These are phyloP conservation scores for Yarrowia sp. DNA, from an alignment of 805 yeast genomes.

Conservation along the genomic window DNA sequence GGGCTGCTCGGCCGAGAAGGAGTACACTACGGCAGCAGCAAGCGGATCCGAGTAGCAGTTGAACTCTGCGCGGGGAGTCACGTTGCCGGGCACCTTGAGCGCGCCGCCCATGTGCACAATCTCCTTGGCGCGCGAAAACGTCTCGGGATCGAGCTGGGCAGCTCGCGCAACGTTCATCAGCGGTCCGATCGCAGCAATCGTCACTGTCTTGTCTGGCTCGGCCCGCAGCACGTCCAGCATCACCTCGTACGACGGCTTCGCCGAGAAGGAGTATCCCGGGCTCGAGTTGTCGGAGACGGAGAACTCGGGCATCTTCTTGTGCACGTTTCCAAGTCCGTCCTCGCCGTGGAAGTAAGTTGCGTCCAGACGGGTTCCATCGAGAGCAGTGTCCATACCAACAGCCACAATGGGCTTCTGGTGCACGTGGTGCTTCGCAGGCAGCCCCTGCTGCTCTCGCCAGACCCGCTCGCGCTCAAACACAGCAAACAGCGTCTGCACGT, in stretches of 20 bases:
- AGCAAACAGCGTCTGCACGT: conserved; percentile 39
- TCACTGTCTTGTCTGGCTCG: conserved; percentile 42
- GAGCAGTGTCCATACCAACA: conserved; percentile 38
- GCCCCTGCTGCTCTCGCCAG: conserved; percentile 32
- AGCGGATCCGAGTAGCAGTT: conserved; percentile 44
- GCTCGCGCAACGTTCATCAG: conserved; percentile 44
- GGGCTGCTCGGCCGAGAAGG: conserved; percentile 39
- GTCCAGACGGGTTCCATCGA: conserved; percentile 37
- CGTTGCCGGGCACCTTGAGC: conserved; percentile 41
- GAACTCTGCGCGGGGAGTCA: conserved; percentile 45
- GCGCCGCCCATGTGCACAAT: conserved; percentile 45
- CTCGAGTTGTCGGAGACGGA: conserved; percentile 32
- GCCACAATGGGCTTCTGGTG: conserved; percentile 39
- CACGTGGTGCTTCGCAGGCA: conserved; percentile 32
- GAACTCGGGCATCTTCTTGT: conserved; percentile 39
- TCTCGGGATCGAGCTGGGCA: conserved; percentile 41
- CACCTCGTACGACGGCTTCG: conserved; percentile 38
- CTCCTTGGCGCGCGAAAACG: conserved; percentile 40
- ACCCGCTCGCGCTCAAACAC: conserved; percentile 39
- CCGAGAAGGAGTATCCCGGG: conserved; percentile 37
- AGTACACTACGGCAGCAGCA: conserved; percentile 43
- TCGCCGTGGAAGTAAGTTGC: conserved; percentile 45
- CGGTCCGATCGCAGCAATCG: conserved; percentile 44
- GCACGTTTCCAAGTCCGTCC: conserved; percentile 45
- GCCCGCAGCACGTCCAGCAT: conserved; percentile 40